Evolutionary conservation across 768 basidiomycete genomes (phyloP), one percentile per base, ranked within the genome.

Genomic region (Lactifluus rugatus): DNA sequence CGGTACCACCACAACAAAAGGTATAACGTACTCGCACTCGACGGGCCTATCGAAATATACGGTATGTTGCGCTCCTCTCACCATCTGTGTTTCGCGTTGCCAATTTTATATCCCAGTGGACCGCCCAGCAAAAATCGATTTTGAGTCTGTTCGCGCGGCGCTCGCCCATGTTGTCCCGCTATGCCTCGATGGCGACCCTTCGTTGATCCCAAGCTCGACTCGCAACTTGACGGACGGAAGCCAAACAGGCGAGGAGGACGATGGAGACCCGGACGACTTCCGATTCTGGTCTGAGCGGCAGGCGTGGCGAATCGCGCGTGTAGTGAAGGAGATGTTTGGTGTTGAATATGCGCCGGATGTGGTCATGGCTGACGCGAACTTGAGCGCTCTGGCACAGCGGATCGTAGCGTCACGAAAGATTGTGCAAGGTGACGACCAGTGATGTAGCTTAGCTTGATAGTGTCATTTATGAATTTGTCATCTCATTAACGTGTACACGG

Each of bases 1-100:
- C 72, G 92, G 3, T 94, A 93, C 68, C 96, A 99, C 66, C 94
- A 97, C 67, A 92, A 96, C 70, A 93, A 93, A 48, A 97, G 94
- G 70, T 89, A 99, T 72, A 96, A 93, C 70, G 96, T 98, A 56
- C 87, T 98, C 81, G 81, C 83, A 53, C 67, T 87, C 52, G 84
- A 88, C 48, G 88, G 85, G 2, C 91, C 93, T 8, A 74, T 98
- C 57, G 92, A 96, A 68, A 84, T 99, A 32, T 90, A 83, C 61
- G 88, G 95, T 93, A 62, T 56, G 87, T 73, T 9, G 6, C 19
- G 34, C 5, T n/a, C 23, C 16, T 10, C 14, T 26, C 1, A 0
- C 11, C 34, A 5, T 23, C 3, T 17, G 26, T 17, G n/a, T 32
- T 32, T 26, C 8, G 5, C 6, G 14, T 42, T 23, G 42, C 56